phyloP scores from a whole-genome alignment of 345 rosid species.

The Salix suchowensis region DNA sequence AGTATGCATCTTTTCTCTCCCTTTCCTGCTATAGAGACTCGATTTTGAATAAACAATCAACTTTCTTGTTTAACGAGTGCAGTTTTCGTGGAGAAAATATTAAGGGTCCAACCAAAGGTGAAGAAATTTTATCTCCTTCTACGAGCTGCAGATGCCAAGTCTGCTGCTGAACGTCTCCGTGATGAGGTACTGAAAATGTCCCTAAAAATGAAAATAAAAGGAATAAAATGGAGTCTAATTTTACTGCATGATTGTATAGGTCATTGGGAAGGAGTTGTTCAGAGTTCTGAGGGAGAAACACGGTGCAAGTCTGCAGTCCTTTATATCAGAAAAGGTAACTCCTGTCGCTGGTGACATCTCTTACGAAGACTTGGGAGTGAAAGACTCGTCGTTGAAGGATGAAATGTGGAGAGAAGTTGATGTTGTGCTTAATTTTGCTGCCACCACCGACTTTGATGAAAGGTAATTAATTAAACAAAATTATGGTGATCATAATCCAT shows the following conservation, averaged over 20 bases:
- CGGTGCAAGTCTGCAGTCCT: background rate
- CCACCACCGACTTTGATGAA: slow-evolving; percentile 37
- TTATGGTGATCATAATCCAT: background rate
- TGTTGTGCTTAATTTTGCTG: slow-evolving; percentile 33
- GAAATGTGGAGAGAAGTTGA: slow-evolving; percentile 32
- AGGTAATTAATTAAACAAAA: slow-evolving; percentile 26
- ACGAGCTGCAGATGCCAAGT: slow-evolving; percentile 18
- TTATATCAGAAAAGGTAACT: slow-evolving; percentile 14
- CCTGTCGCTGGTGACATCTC: slow-evolving; percentile 32
- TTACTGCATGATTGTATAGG: background rate
- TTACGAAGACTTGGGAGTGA: slow-evolving; percentile 25
- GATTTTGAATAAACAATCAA: background rate
- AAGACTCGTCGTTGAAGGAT: slow-evolving; percentile 10
- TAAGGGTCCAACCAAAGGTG: slow-evolving; percentile 23
- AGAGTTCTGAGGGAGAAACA: slow-evolving; percentile 5
- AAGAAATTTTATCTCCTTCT: slow-evolving; percentile 25
- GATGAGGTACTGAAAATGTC: slow-evolving; percentile 8
- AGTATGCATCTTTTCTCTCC: slow-evolving; percentile 10
- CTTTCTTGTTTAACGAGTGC: background rate
- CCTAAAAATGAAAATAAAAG: background rate
- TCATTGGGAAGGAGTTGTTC: slow-evolving; percentile 24
- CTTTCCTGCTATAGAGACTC: background rate
- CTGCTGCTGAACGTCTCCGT: slow-evolving; percentile 8
- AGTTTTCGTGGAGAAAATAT: slow-evolving; percentile 22
- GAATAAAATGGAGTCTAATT: background rate